Evolutionary conservation across 441 rosid genomes (phyloP), one percentile per base, ranked within the genome.

Genomic region (Sinapis alba): DNA sequence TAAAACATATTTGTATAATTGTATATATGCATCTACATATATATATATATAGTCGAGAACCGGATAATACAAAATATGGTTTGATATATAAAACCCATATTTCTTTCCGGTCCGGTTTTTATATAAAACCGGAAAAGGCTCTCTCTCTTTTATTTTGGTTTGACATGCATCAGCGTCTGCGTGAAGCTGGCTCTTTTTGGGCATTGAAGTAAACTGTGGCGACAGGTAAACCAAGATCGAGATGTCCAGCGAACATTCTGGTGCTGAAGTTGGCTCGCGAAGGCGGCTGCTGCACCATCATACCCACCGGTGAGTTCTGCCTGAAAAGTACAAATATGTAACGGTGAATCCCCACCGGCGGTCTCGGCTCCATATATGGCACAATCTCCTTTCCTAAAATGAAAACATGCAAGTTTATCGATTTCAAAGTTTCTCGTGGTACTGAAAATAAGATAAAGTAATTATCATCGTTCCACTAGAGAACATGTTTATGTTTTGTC

Each of bases 341-440:
- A 30, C 99, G 89, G 78, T 95, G 99, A 69, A 95, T 95, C 5
- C 99, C 99, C 16, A 91, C 89, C 23, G 83, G 90, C 16, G 99
- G 98, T 12, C 83, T 81, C 16, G 99, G 99, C 1, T 80, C 90
- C 81, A 84, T 81, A 62, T 92, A 94, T 7, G 85, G 73, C 56
- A 89, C 68, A 12, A 90, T 80, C 82, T 89, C 99, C 36, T 69
- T 89, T 62, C 97, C 97, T 94, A 86, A 74, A 28, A 23, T 10
- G 5, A 26, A 59, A 68, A 43, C 27, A 43, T 53, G n/a, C 38
- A 43, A 13, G 7, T 54, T 32, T 16, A 12, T 32, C 16, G 7
- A 15, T 10, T 69, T 15, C 24, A n/a, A 50, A 11, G 38, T 32
- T 30, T 45, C 12, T 45, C 13, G 59, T 62, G 11, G 61, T 15